These are phyloP conservation scores for Cordyceps fumosorosea DNA, from an alignment of 2,329 filamentous ascomycete species.

Conservation along the genomic window DNA sequence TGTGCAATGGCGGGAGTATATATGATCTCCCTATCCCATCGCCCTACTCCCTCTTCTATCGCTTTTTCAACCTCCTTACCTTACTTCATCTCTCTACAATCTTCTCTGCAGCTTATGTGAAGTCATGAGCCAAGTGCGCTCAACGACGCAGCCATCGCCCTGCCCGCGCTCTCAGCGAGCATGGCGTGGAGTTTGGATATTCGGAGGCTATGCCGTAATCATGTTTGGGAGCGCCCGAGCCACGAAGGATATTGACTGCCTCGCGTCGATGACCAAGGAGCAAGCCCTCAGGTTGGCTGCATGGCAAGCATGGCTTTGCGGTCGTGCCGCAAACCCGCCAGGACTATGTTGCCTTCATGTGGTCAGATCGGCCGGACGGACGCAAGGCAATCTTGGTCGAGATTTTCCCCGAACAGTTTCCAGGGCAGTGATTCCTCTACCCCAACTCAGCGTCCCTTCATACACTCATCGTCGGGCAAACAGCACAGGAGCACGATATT, in stretches of 20 bases:
- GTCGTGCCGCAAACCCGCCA: conserved; percentile 2
- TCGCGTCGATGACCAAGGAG: background rate
- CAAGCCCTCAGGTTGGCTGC: conserved; percentile 5
- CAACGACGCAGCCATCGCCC: conserved; percentile 12
- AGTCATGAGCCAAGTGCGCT: conserved; percentile 11
- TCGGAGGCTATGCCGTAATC: conserved; percentile 7
- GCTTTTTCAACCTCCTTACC: background rate
- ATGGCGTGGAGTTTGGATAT: conserved; percentile 1
- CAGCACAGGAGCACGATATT: background rate
- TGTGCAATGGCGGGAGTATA: background rate
- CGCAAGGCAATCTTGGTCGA: background rate
- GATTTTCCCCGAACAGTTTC: background rate
- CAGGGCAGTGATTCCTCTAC: background rate
- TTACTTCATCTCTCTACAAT: background rate
- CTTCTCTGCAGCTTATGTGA: background rate
- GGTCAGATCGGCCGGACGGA: background rate
- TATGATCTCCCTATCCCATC: background rate
- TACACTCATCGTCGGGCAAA: background rate
- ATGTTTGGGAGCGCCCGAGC: background rate
- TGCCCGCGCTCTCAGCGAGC: conserved; percentile 3
- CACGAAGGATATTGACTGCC: conserved; percentile 12
- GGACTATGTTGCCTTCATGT: background rate
- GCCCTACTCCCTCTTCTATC: background rate
- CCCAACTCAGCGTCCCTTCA: background rate
- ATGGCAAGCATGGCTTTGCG: conserved; percentile 6